Conservation (phyloP, 257 asterid genomes). For the Galeopsis tetrahit region DNA sequence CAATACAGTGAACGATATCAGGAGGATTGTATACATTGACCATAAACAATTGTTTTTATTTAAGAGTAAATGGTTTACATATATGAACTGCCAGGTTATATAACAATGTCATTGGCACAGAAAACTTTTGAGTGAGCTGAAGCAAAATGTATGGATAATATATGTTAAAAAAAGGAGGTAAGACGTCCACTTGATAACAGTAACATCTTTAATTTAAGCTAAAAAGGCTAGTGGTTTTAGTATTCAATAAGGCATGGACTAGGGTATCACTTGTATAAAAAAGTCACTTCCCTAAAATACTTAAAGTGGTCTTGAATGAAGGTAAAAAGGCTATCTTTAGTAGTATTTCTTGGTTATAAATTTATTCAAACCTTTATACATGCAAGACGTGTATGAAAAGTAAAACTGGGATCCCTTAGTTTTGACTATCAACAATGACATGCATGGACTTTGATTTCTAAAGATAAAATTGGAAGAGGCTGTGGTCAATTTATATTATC, state of each 20-base stretch:
- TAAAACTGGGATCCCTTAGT: background rate
- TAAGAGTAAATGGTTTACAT: background rate
- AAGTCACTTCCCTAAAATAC: background rate
- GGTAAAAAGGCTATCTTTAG: background rate
- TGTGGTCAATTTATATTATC: background rate
- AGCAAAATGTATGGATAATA: background rate
- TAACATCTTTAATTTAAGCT: background rate
- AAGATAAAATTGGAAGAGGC: background rate
- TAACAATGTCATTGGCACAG: background rate
- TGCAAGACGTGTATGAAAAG: slow-evolving; percentile 4
- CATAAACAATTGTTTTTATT: background rate
- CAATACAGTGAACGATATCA: slow-evolving; percentile 2
- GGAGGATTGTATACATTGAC: background rate
- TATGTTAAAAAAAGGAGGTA: background rate
- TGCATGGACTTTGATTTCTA: background rate
- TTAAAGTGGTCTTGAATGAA: background rate
- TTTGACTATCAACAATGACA: background rate
- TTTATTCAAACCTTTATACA: background rate
- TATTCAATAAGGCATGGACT: background rate
- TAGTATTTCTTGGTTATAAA: background rate
- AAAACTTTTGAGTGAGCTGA: background rate
- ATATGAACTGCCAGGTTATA: background rate
- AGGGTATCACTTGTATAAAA: background rate
- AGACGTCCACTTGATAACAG: background rate
- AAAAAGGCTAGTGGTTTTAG: background rate